A percentile compares a stretch with the other conserved stretches of the same genome.
phyloP scores from a whole-genome alignment of 305 asterid genomes.

The Striga hermonthica region DNA sequence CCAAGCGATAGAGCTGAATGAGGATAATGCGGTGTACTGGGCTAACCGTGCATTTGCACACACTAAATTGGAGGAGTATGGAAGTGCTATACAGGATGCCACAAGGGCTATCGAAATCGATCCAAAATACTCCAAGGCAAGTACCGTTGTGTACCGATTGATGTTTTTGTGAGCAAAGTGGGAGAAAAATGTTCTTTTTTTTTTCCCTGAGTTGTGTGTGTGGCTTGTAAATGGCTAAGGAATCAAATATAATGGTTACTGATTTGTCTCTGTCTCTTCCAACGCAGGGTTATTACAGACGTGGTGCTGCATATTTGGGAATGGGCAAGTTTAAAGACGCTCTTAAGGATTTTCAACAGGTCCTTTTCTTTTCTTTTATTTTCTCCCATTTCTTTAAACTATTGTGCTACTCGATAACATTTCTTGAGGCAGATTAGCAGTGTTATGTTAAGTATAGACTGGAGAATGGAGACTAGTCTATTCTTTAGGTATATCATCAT shows the following conservation, averaged over 20 bases:
- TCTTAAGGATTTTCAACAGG: constrained; percentile 94
- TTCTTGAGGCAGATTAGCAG: not conserved
- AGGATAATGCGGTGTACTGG: constrained; percentile 83
- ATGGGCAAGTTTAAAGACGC: constrained; percentile 98
- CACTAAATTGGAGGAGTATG: constrained; percentile 90
- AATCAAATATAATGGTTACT: constrained; percentile 15
- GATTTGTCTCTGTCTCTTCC: constrained; percentile 25
- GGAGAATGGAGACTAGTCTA: not conserved
- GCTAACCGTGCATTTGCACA: constrained; percentile 98
- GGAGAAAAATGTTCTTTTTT: constrained; percentile 7
- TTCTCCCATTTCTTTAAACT: not conserved
- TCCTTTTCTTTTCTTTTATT: constrained; percentile 32
- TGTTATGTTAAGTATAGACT: not conserved
- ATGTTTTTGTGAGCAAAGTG: constrained; percentile 14
- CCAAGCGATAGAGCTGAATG: constrained; percentile 72
- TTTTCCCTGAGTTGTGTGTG: not conserved
- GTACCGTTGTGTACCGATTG: constrained; percentile 10
- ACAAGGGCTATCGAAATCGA: constrained; percentile 78
- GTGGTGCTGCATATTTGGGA: constrained; percentile 89
- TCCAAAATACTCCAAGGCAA: constrained; percentile 85
- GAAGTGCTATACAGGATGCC: constrained; percentile 92
- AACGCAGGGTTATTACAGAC: constrained; percentile 87
- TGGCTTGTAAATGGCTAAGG: constrained; percentile 22
- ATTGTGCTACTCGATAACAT: constrained; percentile 2
- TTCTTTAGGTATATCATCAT: not conserved